Base-by-base conservation (phyloP, 352 stramenopile genomes). In the Pythium dissimile region DNA sequence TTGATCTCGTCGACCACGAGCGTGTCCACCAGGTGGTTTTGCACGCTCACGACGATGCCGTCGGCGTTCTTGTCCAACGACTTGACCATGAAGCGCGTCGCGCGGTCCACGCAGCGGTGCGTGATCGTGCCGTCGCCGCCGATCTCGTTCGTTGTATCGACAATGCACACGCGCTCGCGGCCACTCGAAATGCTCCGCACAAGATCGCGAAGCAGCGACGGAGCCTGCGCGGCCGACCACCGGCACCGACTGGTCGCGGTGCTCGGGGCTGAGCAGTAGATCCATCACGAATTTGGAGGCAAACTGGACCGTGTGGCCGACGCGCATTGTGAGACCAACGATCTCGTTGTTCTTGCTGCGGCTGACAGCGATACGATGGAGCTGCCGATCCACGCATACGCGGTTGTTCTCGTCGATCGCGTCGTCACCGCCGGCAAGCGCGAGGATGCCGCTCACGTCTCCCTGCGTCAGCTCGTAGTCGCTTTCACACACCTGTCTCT, bases 71-170 rank as follows among this genome's bases (percentile, higher is more conserved):
- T 20, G 5, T 55, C 37, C 13, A 68, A 35, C 16, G 59, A 69
- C 28, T 55, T 49, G 26, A 72, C 64, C 64, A 68, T 72, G n/a
- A 72, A 52, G 26, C 64, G 64, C 10, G 46, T 59, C 21, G 64
- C 54, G 3, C 56, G 37, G 16, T 57, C 64, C n/a, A 68, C 59
- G 52, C 84, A 92, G 23, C 26, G 43, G 50, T 96, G 86, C 16
- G 80, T 82, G 39, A 89, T 58, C 35, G 81, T 53, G n/a, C 86
- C 84, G 58, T 94, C 84, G 16, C 89, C 86, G 3, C 73, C 84
- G 61, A 96, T 96, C 56, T 96, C 86, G 67, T 96, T 96, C n/a
- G 71, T 88, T 31, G 88, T 96, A 68, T 97, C 89, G n/a, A 96
- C 84, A 30, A 95, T 89, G 18, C 82, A 76, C 11, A 95, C 81